Percentiles rank a stretch among this genome's conserved stretches.
Conservation (phyloP, 139 green algal genomes). For the Monoraphidium neglectum region DNA sequence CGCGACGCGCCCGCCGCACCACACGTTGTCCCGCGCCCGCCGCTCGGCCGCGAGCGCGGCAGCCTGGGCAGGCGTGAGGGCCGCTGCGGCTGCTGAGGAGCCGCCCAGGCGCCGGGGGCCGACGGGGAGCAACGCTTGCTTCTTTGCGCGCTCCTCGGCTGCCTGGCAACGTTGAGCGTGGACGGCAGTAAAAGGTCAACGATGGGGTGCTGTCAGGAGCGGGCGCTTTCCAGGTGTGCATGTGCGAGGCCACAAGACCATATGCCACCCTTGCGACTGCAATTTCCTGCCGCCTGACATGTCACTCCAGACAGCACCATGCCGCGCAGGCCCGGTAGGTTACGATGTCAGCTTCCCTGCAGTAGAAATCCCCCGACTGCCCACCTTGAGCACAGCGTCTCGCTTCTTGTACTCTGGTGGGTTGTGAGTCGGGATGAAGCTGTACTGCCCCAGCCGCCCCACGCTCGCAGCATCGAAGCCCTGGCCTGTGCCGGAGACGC, state of each 20-base stretch:
- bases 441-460: constrained; percentile 45
- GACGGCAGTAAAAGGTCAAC: background rate
- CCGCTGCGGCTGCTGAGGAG: background rate
- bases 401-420: constrained; percentile 22
- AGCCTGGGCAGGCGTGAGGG: constrained; percentile 56
- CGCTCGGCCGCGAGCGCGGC: constrained; percentile 60
- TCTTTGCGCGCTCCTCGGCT: constrained; percentile 36
- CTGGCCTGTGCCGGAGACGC: constrained; percentile 62
- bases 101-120: constrained; percentile 49
- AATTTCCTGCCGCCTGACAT: background rate
- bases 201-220: background rate
- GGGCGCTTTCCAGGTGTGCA: background rate
- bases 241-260: background rate
- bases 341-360: background rate
- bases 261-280: background rate
- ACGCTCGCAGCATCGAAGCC: constrained; percentile 51
- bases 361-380: background rate
- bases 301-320: background rate
- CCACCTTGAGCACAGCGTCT: constrained; percentile 23
- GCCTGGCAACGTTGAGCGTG: constrained; percentile 16
- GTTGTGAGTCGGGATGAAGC: constrained; percentile 57
- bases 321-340: background rate
- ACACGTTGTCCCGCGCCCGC: constrained; percentile 50
- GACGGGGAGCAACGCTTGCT: constrained; percentile 37
- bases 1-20: constrained; percentile 37